Evolutionary conservation across 371 early-diverging fungal genomes (phyloP).

Genomic region (Blyttiomyces sp.): DNA sequence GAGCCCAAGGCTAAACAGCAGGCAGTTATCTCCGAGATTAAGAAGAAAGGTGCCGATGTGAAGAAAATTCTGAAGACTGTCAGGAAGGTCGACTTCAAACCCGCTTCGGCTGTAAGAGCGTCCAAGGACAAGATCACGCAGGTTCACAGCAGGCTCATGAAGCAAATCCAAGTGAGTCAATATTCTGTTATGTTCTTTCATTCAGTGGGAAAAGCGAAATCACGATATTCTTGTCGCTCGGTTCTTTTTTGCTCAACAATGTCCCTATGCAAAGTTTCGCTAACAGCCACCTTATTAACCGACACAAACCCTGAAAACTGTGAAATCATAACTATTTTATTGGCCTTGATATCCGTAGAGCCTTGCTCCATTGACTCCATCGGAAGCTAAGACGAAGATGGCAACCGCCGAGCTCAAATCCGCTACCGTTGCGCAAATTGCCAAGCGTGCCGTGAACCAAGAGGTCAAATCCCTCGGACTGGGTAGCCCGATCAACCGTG

Average conservation of each 20-base stretch:
- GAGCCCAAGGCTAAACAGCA: too few relatives aligned
- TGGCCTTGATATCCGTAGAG: neutral
- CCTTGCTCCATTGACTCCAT: neutral
- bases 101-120: too few relatives aligned
- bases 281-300: too few relatives aligned
- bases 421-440: conserved; percentile 4
- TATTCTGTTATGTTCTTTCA: too few relatives aligned
- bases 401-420: neutral
- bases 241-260: too few relatives aligned
- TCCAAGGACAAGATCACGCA: neutral
- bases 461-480: conserved; percentile 3
- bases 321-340: neutral
- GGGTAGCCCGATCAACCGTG: conserved; percentile 8
- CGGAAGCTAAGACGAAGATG: neutral
- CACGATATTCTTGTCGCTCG: too few relatives aligned
- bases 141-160: conserved; percentile 7
- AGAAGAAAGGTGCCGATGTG: too few relatives aligned
- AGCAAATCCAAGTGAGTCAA: conserved; percentile 13
- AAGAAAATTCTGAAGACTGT: too few relatives aligned
- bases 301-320: neutral
- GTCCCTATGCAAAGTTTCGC: too few relatives aligned
- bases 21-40: too few relatives aligned
- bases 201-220: too few relatives aligned
- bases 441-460: neutral
- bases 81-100: too few relatives aligned